Evolutionary conservation across 108 stramenopile species (phyloP).

Genomic region (Cyclotella kingstonii): DNA sequence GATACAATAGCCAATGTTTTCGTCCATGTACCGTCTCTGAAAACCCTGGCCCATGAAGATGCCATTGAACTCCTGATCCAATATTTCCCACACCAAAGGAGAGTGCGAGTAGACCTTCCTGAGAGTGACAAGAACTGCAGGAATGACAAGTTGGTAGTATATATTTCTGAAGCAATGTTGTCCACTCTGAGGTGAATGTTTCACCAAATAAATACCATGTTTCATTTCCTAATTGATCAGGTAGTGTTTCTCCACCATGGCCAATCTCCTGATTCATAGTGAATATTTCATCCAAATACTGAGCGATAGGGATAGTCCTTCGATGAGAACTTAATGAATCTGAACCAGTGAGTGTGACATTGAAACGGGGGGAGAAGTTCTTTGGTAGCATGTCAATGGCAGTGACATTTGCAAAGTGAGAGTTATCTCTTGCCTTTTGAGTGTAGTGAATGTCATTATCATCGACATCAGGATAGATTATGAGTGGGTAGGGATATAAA

Average conservation of each 20-base stretch:
- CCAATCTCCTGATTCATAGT: constrained; percentile 9
- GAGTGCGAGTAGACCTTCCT: constrained; percentile 49
- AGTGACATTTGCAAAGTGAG: constrained; percentile 51
- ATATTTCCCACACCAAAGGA: constrained; percentile 82
- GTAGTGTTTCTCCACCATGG: constrained; percentile 41
- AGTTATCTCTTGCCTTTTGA: constrained; percentile 26
- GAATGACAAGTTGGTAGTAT: constrained; percentile 67
- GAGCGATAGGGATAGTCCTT: constrained; percentile 47
- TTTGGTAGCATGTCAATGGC: constrained; percentile 40
- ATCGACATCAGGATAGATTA: constrained; percentile 41
- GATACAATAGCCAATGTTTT: constrained; percentile 77
- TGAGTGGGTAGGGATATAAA: constrained; percentile 53
- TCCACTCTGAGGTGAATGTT: constrained; percentile 72
- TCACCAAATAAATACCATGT: constrained; percentile 90
- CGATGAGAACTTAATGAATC: constrained; percentile 83
- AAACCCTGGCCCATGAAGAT: constrained; percentile 79
- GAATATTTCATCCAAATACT: constrained; percentile 62
- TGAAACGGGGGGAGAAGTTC: constrained; percentile 57
- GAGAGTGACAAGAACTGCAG: constrained; percentile 42
- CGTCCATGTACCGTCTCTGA: constrained; percentile 70
- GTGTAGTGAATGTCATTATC: background rate
- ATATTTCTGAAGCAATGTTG: constrained; percentile 47
- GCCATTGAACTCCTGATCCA: constrained; percentile 87
- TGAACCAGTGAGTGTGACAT: constrained; percentile 72
- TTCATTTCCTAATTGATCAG: constrained; percentile 69